Evolutionary conservation across 129 eudicot species (phyloP).

Genomic region (Cynara cardunculus): DNA sequence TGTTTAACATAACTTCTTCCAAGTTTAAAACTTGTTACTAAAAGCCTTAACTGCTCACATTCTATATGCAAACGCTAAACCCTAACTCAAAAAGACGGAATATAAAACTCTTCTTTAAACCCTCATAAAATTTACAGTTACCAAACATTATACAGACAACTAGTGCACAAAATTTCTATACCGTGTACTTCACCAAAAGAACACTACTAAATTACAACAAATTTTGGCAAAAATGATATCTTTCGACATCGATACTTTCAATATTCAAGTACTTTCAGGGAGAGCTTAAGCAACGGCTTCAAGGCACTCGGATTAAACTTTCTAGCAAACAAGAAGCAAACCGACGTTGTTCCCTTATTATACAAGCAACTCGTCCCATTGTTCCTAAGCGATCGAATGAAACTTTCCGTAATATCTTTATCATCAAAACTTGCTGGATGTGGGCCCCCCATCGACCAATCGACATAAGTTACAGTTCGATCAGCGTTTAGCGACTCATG

Average conservation of each 20-base stretch:
- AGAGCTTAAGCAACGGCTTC: slow-evolving; percentile 54
- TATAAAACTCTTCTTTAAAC: too few species aligned
- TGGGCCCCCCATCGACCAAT: slow-evolving; percentile 71
- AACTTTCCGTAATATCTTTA: slow-evolving; percentile 43
- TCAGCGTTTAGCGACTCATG: slow-evolving; percentile 53
- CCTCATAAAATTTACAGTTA: too few species aligned
- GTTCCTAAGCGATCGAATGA: slow-evolving; percentile 50
- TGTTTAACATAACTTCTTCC: too few species aligned
- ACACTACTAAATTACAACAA: slow-evolving; percentile 4
- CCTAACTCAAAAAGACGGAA: too few species aligned
- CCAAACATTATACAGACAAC: too few species aligned
- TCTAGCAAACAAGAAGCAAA: slow-evolving; percentile 75
- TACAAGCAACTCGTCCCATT: slow-evolving; percentile 58
- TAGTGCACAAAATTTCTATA: too few species aligned
- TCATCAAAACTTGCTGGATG: slow-evolving; percentile 69
- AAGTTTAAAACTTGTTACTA: too few species aligned
- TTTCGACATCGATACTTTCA: slow-evolving; percentile 26
- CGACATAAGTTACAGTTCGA: slow-evolving; percentile 73
- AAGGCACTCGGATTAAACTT: slow-evolving; percentile 61
- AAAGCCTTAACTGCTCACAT: too few species aligned
- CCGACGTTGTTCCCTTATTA: slow-evolving; percentile 35
- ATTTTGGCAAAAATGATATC: not conserved
- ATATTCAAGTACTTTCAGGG: slow-evolving; percentile 43
- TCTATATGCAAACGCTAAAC: too few species aligned
- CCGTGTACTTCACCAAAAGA: not conserved